Evolutionary conservation across 192 early-diverging fungal genomes (phyloP), one percentile per base, ranked within the genome.

Genomic region (Chytriomyces sp.): DNA sequence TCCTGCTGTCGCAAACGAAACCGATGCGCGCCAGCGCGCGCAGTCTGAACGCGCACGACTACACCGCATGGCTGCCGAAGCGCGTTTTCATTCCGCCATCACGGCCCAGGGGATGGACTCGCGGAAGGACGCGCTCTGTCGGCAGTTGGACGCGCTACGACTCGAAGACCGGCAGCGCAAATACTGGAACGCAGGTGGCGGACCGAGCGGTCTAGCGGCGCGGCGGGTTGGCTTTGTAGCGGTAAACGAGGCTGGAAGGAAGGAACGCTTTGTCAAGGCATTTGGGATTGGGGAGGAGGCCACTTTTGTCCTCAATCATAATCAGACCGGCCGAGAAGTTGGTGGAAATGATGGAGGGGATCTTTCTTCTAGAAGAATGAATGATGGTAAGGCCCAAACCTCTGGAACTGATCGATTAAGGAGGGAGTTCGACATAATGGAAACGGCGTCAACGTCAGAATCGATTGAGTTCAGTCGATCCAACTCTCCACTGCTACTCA

Each of bases 391-490:
- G 34, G 34, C n/a, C 17, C 22, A 25, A 64, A 41, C 22, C 5
- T 26, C n/a, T n/a, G n/a, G n/a, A n/a, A n/a, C n/a, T n/a, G n/a
- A n/a, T n/a, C n/a, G n/a, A 8, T 22, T 64, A 32, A 40, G 63
- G 31, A n/a, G 28, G 25, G 39, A 64, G 31, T 64, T 33, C 34
- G 63, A 39, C 19, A 8, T 38, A 39, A 49, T 64, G 5, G 63
- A 64, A 39, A 64, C 22, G 28, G 63, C 4, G 17, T 64, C 63
- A 49, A 32, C 49, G 22, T 19, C 63, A 28, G 66, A 68, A 25
- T 56, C 52, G 19, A 68, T 68, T 38, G 66, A 68, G 38, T 68
- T 68, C 36, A 68, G 66, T 36, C 10, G 63, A 19, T 14, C 39
- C 2, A 30, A 39, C 49, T 64, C 63, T 64, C 30, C 63, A 3